Base-by-base conservation (phyloP, 1,139 yeast genomes). In the Yamadazyma buinensis region DNA sequence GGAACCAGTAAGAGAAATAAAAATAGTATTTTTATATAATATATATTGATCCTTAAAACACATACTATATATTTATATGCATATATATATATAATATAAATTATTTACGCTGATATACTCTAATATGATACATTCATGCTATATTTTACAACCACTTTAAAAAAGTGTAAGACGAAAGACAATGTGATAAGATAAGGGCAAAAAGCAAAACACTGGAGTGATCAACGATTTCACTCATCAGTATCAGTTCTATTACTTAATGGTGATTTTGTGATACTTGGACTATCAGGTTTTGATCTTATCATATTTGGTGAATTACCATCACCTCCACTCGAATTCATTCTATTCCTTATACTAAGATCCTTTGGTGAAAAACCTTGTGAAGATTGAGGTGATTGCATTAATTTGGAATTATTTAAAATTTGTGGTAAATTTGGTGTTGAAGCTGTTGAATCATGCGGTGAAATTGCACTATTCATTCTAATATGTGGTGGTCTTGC, bases 361-460 rank as follows among this genome's bases (percentile, higher is more conserved):
- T 59, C 66, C 24, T 54, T 55, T 1, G 68, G 68, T 1, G 68
- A 62, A 21, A 59, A 45, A 0, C 63, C 63, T 36, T 52, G 67
- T 1, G 62, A 51, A 2, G 64, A 55, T 38, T 49, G 64, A 1
- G 65, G 67, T 5, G 64, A 59, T 26, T 54, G 49, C n/a, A 43
- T 45, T 22, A 36, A 11, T 23, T 30, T 19, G 14, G 14, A 15
- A 15, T 29, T 35, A 20, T 29, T 22, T 33, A 37, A 26, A 14
- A 18, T 5, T 20, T 20, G 23, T 9, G 8, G 7, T 6, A 15
- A 25, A 14, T 15, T 12, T 12, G 36, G 32, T 7, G 30, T 22
- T 10, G 37, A 19, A n/a, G 18, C 30, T 10, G 32, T 18, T 8
- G 38, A 28, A 10, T 35, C 38, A 15, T 13, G 15, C 4, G 37